Base-by-base conservation (phyloP, 345 rosid genomes). In the Noccaea caerulescens region DNA sequence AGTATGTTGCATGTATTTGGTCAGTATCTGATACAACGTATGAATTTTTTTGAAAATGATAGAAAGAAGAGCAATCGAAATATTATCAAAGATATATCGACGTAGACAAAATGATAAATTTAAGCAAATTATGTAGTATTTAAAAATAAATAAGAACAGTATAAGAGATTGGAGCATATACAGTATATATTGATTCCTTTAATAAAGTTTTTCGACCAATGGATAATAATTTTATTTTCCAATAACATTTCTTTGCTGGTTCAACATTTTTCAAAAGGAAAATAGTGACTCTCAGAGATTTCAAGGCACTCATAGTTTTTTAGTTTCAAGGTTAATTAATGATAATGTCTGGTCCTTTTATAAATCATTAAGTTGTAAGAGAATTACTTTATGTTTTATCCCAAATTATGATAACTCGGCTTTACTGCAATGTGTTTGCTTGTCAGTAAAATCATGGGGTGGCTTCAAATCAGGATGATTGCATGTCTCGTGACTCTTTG, bases 361-460 rank as follows among this genome's bases (percentile, higher is more conserved):
- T 27, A 61, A 75, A 68, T 75, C 79, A 75, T 61, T 62, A 54
- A 75, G 55, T 38, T 55, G 69, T 61, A 68, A 75, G 73, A 67
- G 63, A 53, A 64, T 52, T 49, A 39, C 71, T 73, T 73, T 73
- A 57, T 58, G 64, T 72, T 50, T 66, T 51, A 65, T 66, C 11
- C 27, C 53, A 73, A 66, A 66, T 60, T 42, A 53, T 74, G 72
- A 66, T 44, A 67, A 52, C 63, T 60, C 51, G 51, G 59, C 78
- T 68, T 75, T 68, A 54, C 74, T 68, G 74, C 74, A 61, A 75
- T 75, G 65, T 61, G 74, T 75, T 61, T 68, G 69, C 69, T 54
- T 75, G 79, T 75, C 74, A 75, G 79, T 75, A 75, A 75, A 53
- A 68, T 68, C 73, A 75, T 75, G 78, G 73, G 68, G 34, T 75